Evolutionary conservation across 495 filamentous ascomycete genomes (phyloP), one percentile per base, ranked within the genome.

Genomic region (Endocarpon pusillum): DNA sequence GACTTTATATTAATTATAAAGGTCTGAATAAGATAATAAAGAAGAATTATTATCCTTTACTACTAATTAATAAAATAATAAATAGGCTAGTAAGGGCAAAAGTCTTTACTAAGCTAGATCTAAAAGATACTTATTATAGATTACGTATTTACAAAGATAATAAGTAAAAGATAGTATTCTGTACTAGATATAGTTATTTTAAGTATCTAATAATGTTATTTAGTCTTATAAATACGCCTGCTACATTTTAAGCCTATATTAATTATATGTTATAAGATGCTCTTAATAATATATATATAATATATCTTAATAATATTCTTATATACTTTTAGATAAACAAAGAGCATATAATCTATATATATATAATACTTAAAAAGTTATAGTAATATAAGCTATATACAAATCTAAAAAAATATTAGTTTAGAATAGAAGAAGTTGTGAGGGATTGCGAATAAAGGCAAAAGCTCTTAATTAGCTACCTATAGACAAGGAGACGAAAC

Each of bases 131-230:
- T 5, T 47, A 41, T 16, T 38, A 44, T 37, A 5, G n/a, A 4
- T 31, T 47, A 15, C 8, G 18, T 19, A 39, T 47, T 28, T 26
- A 28, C 2, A 32, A 38, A 36, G 22, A 29, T 18, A 20, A 46
- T 37, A 41, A 46, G 24, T 43, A 40, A 28, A 44, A 44, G 32
- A 49, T 29, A 24, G 29, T 29, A 12, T 44, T 44, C 19, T 28
- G 28, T 32, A 48, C 27, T 12, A 32, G 34, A 11, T 39, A 43
- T 37, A 35, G 26, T 11, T 39, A 21, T 12, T 43, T 26, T 43
- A 40, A 46, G 33, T 48, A 46, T 21, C 25, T 35, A 5, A 17
- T 47, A 12, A 44, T 44, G 27, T 24, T 34, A 20, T 47, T 47
- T 37, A 39, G 23, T 1, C 21, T 47, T 21, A 41, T 23, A 11